phyloP scores from a whole-genome alignment of 805 yeast genomes.

The Sugiyamaella valdiviana region DNA sequence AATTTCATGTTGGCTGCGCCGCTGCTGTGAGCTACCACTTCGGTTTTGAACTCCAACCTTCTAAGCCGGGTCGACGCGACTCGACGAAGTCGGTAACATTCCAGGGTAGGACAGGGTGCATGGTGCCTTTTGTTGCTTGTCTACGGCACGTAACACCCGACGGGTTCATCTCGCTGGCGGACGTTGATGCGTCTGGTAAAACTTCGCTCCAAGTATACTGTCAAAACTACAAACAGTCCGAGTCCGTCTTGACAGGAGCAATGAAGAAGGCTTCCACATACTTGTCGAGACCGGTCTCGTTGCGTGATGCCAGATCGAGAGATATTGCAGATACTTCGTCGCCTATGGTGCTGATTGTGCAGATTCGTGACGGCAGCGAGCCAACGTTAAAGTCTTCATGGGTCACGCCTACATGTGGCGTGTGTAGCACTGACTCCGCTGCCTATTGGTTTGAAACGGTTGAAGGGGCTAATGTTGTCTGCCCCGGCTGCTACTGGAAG shows the following conservation, averaged over 20 bases:
- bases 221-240: conserved; percentile 20
- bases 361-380: background rate
- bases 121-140: conserved; percentile 31
- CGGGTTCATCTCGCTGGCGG: conserved; percentile 17
- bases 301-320: background rate
- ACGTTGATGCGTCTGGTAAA: conserved; percentile 20
- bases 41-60: conserved; percentile 46
- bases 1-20: conserved; percentile 54
- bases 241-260: conserved; percentile 3
- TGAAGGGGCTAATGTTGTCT: conserved; percentile 1
- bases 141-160: conserved; percentile 21
- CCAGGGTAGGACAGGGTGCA: conserved; percentile 20
- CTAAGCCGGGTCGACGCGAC: conserved; percentile 21
- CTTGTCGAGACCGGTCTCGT: background rate
- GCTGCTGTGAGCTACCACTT: conserved; percentile 40
- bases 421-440: conserved; percentile 7
- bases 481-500: conserved; percentile 19
- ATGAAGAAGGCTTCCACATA: conserved; percentile 11
- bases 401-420: conserved; percentile 3
- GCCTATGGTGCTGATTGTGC: background rate
- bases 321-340: background rate
- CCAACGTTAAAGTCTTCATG: background rate
- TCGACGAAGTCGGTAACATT: conserved; percentile 17
- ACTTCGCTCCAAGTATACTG: conserved; percentile 30
- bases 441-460: conserved; percentile 15